A percentile compares a stretch with the other conserved stretches of the same genome.
phyloP scores from a whole-genome alignment of 23 red algal species.

The Gracilariopsis chorda region DNA sequence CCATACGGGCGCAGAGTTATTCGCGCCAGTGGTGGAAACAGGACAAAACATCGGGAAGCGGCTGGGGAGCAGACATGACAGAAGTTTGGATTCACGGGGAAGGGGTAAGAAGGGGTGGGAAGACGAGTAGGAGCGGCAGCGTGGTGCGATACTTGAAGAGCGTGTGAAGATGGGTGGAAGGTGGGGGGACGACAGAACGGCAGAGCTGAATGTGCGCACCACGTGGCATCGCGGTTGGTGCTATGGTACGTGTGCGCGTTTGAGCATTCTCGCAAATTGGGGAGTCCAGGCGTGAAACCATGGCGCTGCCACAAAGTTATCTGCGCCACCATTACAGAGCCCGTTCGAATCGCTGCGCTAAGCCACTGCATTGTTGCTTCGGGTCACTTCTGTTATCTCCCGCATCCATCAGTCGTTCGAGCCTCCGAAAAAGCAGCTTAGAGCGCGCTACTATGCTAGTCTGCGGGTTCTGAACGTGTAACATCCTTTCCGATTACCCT shows the following conservation, averaged over 20 bases:
- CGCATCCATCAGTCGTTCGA: background rate
- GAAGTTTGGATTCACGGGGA: background rate
- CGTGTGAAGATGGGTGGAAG: background rate
- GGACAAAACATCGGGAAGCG: background rate
- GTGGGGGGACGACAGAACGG: background rate
- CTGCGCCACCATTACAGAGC: background rate
- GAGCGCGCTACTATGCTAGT: background rate
- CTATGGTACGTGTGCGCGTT: background rate
- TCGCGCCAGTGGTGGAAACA: background rate
- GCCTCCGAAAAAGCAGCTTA: background rate
- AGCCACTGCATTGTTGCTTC: background rate
- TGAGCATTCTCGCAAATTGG: background rate
- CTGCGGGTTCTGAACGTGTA: constrained; percentile 45
- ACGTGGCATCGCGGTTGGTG: background rate
- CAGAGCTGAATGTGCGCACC: background rate
- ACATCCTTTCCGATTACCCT: constrained; percentile 33
- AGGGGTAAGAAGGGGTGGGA: background rate
- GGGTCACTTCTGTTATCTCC: background rate
- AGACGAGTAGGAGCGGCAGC: background rate
- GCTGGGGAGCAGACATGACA: background rate
- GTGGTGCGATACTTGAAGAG: background rate
- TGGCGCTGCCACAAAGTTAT: background rate
- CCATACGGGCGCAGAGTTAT: background rate
- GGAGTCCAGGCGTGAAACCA: background rate
- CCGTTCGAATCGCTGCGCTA: background rate